These are phyloP conservation scores for Spergularia marina DNA, from an alignment of 148 eudicot species.

Conservation along the genomic window DNA sequence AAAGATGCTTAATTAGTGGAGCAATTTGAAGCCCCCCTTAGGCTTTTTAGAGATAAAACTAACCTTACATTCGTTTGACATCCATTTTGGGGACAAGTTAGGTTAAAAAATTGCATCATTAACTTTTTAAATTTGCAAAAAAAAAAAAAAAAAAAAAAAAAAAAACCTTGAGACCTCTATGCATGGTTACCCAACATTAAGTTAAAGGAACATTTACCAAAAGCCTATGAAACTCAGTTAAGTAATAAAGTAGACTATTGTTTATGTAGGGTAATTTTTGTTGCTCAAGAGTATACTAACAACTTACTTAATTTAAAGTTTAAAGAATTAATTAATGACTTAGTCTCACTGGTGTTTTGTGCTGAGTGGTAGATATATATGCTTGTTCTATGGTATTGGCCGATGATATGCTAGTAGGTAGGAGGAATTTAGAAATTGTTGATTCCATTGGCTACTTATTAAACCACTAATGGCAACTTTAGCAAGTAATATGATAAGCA, in stretches of 20 bases:
- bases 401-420: constrained; percentile 24
- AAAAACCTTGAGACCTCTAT: too few species aligned
- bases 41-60: constrained; percentile 12
- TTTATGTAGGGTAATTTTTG: too few species aligned
- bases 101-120: constrained; percentile 14
- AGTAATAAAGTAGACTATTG: too few species aligned
- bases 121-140: not conserved
- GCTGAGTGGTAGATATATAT: not conserved
- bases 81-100: constrained; percentile 32
- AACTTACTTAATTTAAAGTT: too few species aligned
- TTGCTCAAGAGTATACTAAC: too few species aligned
- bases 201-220: too few species aligned
- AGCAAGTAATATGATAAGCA: not conserved
- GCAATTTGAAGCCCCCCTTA: constrained; percentile 8
- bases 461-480: constrained; percentile 15
- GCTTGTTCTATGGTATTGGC: not conserved
- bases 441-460: not conserved
- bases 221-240: too few species aligned
- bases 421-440: constrained; percentile 21
- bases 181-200: too few species aligned
- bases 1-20: constrained; percentile 13
- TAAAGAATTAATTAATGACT: not conserved
- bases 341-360: not conserved
- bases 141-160: not conserved
- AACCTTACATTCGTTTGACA: constrained; percentile 21